Base-by-base conservation (phyloP, 2,329 filamentous ascomycete genomes). In the Alternaria arbusti region DNA sequence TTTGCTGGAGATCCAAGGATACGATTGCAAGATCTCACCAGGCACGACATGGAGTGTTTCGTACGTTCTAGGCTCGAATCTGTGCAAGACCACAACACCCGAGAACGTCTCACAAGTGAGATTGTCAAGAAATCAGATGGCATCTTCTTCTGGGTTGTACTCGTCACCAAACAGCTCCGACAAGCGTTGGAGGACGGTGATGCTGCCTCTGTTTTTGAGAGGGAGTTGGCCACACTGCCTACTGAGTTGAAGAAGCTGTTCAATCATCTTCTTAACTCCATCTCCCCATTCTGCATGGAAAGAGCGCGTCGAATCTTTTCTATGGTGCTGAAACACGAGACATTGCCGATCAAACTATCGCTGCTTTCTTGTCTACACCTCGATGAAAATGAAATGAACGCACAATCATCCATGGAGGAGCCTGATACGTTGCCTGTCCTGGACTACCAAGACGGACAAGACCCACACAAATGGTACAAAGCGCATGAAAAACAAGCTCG, bases 31-130 rank as follows among this genome's bases (percentile, higher is more conserved):
- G 36, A 40, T 1, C 36, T 40, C 0, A 40, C 36, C 0, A 40
- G 36, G n/a, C 36, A 40, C 36, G 36, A 40, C 3, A 40, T 40
- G 36, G 36, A 40, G n/a, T 17, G 36, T 17, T 40, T 40, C 5
- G 1, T 1, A 5, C 36, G n/a, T 1, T 40, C 36, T 2, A 40
- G 0, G 36, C 36, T 40, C 15, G 32, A 3, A 17, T 40, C 32
- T 17, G 1, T 40, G 1, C 32, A n/a, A 1, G 32, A 40, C 8
- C 4, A 5, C 15, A 8, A 7, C 15, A 10, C 3, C 1, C 32
- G 8, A 2, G 32, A 40, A 1, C 32, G 36, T 2, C 36, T 40
- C 0, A 17, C 9, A 11, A 0, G 0, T 2, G 36, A 40, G 0
- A 40, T 40, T 1, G 36, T 40, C 36, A 3, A 40, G 0, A 40